phyloP scores from a whole-genome alignment of 1,284 basidiomycete species.

The Exobasidium cylindrosporum region DNA sequence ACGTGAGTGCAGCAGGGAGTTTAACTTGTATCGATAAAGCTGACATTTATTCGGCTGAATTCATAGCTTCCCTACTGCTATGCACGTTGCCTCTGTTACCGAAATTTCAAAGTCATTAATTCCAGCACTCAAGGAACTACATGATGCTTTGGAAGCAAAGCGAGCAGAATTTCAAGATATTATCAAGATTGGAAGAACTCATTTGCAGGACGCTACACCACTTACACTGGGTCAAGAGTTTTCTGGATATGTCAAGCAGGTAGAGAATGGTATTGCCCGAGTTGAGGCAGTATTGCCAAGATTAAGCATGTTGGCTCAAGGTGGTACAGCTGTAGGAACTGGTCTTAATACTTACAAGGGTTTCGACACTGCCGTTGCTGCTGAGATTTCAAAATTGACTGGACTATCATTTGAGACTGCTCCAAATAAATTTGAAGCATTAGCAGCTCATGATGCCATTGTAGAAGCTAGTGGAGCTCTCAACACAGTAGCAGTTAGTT shows the following conservation, averaged over 20 bases:
- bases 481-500: constrained; percentile 86
- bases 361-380: constrained; percentile 91
- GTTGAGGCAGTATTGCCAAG: constrained; percentile 80
- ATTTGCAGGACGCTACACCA: constrained; percentile 94
- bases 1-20: constrained; percentile 65
- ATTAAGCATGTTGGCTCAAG: constrained; percentile 87
- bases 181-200: constrained; percentile 98
- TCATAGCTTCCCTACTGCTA: constrained; percentile 92
- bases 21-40: too few species aligned
- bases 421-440: constrained; percentile 99
- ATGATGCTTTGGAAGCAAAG: constrained; percentile 79
- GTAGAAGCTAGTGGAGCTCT: constrained; percentile 95
- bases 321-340: constrained; percentile 94
- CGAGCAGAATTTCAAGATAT: constrained; percentile 63
- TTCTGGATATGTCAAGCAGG: constrained; percentile 93
- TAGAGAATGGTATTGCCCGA: constrained; percentile 85
- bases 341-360: constrained; percentile 95
- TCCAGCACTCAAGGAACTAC: constrained; percentile 80
- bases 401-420: constrained; percentile 90
- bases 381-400: constrained; percentile 86
- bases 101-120: constrained; percentile 79
- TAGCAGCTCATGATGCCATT: constrained; percentile 93
- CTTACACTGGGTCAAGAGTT: constrained; percentile 98
- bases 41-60: too few species aligned
- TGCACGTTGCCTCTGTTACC: constrained; percentile 94